A percentile compares a stretch with the other conserved stretches of the same genome.
Conservation (phyloP, 306 rosid genomes). For the Quercus aquifolioides region DNA sequence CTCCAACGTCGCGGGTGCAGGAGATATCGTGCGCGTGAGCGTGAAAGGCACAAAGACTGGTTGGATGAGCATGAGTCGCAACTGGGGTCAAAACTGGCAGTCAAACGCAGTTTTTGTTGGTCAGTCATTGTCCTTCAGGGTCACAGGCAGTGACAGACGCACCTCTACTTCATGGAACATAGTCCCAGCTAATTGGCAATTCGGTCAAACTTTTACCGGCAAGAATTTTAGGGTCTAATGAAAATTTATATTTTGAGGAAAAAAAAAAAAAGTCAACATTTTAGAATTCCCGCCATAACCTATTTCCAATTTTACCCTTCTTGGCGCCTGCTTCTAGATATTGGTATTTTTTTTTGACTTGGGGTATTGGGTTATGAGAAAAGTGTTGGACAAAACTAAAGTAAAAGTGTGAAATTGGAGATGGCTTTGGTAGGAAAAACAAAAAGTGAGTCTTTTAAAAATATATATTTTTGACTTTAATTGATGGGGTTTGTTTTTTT, state of each 20-base stretch:
- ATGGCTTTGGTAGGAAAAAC: not conserved
- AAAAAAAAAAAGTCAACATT: not conserved
- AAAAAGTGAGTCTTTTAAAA: not conserved
- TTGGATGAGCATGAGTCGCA: slow-evolving; percentile 88
- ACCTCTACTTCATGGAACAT: slow-evolving; percentile 91
- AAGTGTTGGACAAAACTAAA: not conserved
- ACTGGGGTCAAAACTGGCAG: slow-evolving; percentile 99
- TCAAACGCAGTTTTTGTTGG: slow-evolving; percentile 85
- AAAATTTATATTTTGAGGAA: not conserved
- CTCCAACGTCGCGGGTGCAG: slow-evolving; percentile 96
- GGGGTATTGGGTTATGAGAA: slow-evolving; percentile 38
- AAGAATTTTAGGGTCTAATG: slow-evolving; percentile 74
- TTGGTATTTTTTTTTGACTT: slow-evolving; percentile 32
- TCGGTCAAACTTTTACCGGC: slow-evolving; percentile 93
- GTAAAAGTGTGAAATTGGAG: not conserved
- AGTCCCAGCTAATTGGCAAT: slow-evolving; percentile 77
- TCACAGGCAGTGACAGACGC: slow-evolving; percentile 81
- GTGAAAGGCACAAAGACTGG: slow-evolving; percentile 71
- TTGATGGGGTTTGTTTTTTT: slow-evolving; percentile 8
- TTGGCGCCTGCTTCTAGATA: slow-evolving; percentile 25
- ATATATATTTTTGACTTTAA: no score
- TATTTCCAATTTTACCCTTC: slow-evolving; percentile 29
- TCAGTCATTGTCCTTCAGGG: slow-evolving; percentile 72
- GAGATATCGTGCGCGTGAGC: slow-evolving; percentile 70
- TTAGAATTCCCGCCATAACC: slow-evolving; percentile 29